These are phyloP conservation scores for Beauveria sp. DNA, from an alignment of 2,329 filamentous ascomycete species.

Conservation along the genomic window DNA sequence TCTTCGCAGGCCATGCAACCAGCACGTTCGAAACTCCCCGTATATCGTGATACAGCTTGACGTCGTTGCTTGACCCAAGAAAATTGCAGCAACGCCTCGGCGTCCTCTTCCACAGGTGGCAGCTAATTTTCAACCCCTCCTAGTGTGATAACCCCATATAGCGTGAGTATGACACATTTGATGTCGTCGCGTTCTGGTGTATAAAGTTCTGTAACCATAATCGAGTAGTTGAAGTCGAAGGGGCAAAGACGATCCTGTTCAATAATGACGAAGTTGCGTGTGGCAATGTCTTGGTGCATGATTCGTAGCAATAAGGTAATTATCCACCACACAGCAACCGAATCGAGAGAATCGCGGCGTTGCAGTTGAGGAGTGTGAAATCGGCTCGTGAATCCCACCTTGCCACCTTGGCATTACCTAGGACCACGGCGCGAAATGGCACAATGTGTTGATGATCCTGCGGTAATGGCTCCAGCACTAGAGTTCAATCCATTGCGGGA, in stretches of 20 bases:
- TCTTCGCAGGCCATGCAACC: not conserved
- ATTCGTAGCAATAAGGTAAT: not conserved
- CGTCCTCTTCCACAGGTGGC: not conserved
- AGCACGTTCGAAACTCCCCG: not conserved
- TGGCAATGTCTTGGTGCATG: not conserved
- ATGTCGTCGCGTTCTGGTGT: not conserved
- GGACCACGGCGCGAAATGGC: not conserved
- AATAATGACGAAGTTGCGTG: not conserved
- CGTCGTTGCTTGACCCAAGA: not conserved
- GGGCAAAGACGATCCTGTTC: not conserved
- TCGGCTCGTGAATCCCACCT: not conserved
- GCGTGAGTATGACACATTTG: not conserved
- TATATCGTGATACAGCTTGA: not conserved
- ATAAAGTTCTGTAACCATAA: not conserved
- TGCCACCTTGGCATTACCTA: not conserved
- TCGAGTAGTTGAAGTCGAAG: not conserved
- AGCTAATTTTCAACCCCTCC: not conserved
- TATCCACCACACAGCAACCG: not conserved
- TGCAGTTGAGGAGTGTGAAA: not conserved
- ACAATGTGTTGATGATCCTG: not conserved
- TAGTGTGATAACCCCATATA: not conserved
- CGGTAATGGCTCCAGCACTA: not conserved
- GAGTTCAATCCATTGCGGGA: not conserved
- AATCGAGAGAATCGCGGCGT: not conserved
- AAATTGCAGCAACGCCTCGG: not conserved